Percentiles rank a stretch among this genome's conserved stretches.
phyloP scores from a whole-genome alignment of 2,329 filamentous ascomycete genomes.

The Sclerotinia nivalis region DNA sequence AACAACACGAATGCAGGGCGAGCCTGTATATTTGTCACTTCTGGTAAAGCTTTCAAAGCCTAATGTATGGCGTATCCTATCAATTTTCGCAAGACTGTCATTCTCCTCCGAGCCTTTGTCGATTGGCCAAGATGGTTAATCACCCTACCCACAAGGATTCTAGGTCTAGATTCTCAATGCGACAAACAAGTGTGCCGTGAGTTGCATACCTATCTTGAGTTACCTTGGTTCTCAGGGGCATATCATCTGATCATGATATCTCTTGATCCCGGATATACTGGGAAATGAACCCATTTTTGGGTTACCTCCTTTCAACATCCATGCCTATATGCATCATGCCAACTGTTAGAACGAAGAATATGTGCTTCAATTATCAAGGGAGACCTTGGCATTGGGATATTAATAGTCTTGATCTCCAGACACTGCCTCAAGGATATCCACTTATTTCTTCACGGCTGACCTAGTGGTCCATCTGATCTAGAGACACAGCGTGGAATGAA shows the following conservation, averaged over 20 bases:
- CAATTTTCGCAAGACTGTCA: conserved; percentile 5
- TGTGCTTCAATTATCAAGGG: not conserved
- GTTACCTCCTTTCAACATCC: not conserved
- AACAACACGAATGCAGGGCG: not conserved
- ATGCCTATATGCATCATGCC: conserved; percentile 1
- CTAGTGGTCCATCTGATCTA: conserved; percentile 15
- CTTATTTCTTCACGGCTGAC: conserved; percentile 8
- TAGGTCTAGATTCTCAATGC: not conserved
- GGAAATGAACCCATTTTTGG: not conserved
- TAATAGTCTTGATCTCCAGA: not conserved
- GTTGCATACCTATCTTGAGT: conserved; percentile 20
- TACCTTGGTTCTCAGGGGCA: not conserved
- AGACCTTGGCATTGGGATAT: not conserved
- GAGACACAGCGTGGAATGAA: conserved; percentile 12
- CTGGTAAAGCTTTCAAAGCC: not conserved
- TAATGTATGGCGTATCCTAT: not conserved
- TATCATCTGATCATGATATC: conserved; percentile 18
- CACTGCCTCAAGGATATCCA: not conserved
- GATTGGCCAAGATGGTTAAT: not conserved
- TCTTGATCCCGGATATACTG: conserved; percentile 9
- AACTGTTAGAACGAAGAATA: not conserved
- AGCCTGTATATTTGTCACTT: conserved; percentile 9
- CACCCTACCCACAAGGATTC: conserved; percentile 1
- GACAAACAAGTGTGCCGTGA: conserved; percentile 4
- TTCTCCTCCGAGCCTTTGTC: not conserved